A percentile compares a stretch with the other conserved stretches of the same genome.
Conservation (phyloP, 768 basidiomycete genomes). For the Fistulinella prunicolor region DNA sequence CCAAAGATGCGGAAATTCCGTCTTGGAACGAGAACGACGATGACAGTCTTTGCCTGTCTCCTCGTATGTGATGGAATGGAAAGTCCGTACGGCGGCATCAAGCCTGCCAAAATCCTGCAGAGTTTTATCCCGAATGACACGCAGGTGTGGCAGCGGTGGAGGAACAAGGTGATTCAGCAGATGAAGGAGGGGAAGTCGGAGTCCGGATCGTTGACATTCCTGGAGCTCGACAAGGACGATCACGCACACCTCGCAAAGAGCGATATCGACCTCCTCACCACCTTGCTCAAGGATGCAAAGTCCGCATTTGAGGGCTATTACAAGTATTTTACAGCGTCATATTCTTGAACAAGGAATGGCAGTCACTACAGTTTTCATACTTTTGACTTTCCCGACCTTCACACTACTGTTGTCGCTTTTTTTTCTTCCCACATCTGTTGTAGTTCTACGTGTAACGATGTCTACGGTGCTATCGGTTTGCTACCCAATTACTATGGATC, state of each 20-base stretch:
- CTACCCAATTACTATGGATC: no score
- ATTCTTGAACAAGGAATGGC: neutral
- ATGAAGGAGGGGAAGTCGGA: conserved; percentile 6
- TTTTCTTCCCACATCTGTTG: no score
- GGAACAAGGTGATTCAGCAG: conserved; percentile 19
- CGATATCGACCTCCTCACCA: conserved; percentile 12
- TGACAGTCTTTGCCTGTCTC: conserved; percentile 25
- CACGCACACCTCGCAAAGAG: conserved; percentile 1
- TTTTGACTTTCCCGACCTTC: no score
- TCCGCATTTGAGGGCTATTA: conserved; percentile 21
- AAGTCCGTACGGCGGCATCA: conserved; percentile 7
- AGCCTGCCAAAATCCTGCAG: conserved; percentile 17
- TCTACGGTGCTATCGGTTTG: no score
- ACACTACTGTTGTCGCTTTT: no score
- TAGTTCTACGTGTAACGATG: no score
- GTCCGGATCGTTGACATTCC: neutral
- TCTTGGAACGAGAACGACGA: conserved; percentile 22
- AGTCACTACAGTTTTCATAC: neutral
- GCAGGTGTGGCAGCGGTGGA: conserved; percentile 24
- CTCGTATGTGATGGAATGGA: conserved; percentile 25
- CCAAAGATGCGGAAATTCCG: conserved; percentile 19
- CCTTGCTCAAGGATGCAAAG: conserved; percentile 17
- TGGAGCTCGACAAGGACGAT: conserved; percentile 11
- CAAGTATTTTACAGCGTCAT: neutral
- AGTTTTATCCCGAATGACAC: conserved; percentile 25